Conservation (phyloP, 768 basidiomycete species). For the Podaxis sp. region DNA sequence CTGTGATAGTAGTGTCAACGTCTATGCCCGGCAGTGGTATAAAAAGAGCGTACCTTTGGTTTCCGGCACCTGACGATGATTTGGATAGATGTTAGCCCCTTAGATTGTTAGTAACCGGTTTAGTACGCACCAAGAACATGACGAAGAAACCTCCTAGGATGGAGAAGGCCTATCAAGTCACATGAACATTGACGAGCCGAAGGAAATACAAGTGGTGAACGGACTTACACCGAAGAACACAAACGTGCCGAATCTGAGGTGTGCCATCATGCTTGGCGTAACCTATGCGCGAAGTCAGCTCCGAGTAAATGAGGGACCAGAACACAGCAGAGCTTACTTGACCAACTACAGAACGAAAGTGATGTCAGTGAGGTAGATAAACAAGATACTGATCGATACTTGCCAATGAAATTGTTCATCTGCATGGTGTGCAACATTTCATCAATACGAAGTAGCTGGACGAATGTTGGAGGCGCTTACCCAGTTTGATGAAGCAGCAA, state of each 20-base stretch:
- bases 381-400: slow-evolving; percentile 16
- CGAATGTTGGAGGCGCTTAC: slow-evolving; percentile 28
- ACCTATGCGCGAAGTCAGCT: slow-evolving; percentile 28
- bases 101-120: background rate
- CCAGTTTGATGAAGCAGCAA: slow-evolving; percentile 77
- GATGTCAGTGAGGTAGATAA: background rate
- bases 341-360: slow-evolving; percentile 36
- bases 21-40: background rate
- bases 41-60: slow-evolving; percentile 51
- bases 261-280: slow-evolving; percentile 69
- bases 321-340: slow-evolving; percentile 30
- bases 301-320: background rate
- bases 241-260: slow-evolving; percentile 69
- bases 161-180: slow-evolving; percentile 49
- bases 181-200: slow-evolving; percentile 36
- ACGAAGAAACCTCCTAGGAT: slow-evolving; percentile 68
- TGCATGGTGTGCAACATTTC: slow-evolving; percentile 19
- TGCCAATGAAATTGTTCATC: slow-evolving; percentile 80
- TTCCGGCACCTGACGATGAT: slow-evolving; percentile 53
- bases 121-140: slow-evolving; percentile 51
- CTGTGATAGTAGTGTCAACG: slow-evolving; percentile 19
- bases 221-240: too few species aligned
- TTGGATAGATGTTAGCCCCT: slow-evolving; percentile 4
- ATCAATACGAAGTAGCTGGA: background rate
- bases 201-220: slow-evolving; percentile 44